Base-by-base conservation (phyloP, 2,329 filamentous ascomycete genomes). In the Thelonectria blattea region DNA sequence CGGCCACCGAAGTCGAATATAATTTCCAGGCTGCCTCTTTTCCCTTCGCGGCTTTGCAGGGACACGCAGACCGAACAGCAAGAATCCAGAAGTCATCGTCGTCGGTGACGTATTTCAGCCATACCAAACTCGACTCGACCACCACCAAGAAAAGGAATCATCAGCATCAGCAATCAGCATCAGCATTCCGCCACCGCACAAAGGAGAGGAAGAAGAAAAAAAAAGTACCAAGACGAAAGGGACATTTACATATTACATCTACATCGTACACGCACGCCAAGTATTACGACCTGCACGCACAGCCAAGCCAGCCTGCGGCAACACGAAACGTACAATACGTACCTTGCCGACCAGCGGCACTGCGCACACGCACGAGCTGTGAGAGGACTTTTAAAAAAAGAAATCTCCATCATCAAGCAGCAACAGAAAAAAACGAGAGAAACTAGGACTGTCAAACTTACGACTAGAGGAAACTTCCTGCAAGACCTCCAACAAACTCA, bases 51-150 rank as follows among this genome's bases (percentile, higher is more conserved):
- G 61, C 63, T 60, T 65, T 67, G 64, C 67, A 62, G 61, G 58
- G 57, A 60, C 60, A 52, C 46, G 53, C 67, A 67, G 51, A 68
- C 64, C 62, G 60, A 68, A 49, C 43, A 27, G 20, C 7, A 46
- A 17, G 22, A 58, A 34, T 37, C 34, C 32, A 34, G 15, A 30
- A 30, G 27, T 9, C 27, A 30, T 30, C 27, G 3, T 50, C 22
- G 46, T 24, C n/a, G n/a, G 67, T 70, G 67, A 69, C 67, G 67
- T 68, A 68, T 70, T n/a, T 57, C 56, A 58, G n/a, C 22, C 14
- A 42, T 27, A 50, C 54, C 27, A 65, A 54, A 58, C 61, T 48
- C 65, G 58, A 58, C 64, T 56, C 53, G 53, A 64, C 27, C 9
- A 66, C 56, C 65, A 57, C n/a, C 22, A 41, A 48, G 58, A 63